A percentile compares a stretch with the other conserved stretches of the same genome.
Conservation (phyloP, 768 basidiomycete species). For the Cyclocybe aegerita region DNA sequence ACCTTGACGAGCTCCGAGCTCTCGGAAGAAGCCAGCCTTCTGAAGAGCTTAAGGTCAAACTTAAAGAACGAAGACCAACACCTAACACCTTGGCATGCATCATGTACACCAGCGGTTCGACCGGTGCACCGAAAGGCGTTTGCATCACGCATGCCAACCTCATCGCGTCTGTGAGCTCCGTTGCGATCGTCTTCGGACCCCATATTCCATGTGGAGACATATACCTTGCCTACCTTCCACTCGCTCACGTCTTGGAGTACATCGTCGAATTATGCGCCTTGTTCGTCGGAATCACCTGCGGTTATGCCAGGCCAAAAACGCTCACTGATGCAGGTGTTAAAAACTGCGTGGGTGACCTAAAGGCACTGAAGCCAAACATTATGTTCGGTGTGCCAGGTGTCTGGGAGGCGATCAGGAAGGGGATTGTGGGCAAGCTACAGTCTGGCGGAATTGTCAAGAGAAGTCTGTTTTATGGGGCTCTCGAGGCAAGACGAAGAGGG, state of each 20-base stretch:
- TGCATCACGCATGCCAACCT: conserved; percentile 80
- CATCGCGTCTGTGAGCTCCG: conserved; percentile 70
- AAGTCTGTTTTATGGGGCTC: conserved; percentile 68
- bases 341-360: conserved; percentile 72
- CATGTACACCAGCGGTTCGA: conserved; percentile 73
- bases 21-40: conserved; percentile 44
- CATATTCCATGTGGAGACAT: conserved; percentile 49
- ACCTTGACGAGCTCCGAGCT: conserved; percentile 63
- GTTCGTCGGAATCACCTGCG: conserved; percentile 67
- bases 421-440: conserved; percentile 76
- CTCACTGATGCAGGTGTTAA: conserved; percentile 82
- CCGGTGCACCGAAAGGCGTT: conserved; percentile 88
- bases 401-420: conserved; percentile 91
- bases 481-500: conserved; percentile 62
- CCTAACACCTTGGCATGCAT: conserved; percentile 37
- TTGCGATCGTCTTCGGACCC: conserved; percentile 60
- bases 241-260: conserved; percentile 89
- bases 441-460: conserved; percentile 55
- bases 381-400: conserved; percentile 89
- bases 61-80: conserved; percentile 37
- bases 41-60: conserved; percentile 12
- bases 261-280: conserved; percentile 75
- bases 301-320: conserved; percentile 86
- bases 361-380: conserved; percentile 69
- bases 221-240: conserved; percentile 82